Evolutionary conservation across 129 eudicot species (phyloP).

Genomic region (Flaveria brownii): DNA sequence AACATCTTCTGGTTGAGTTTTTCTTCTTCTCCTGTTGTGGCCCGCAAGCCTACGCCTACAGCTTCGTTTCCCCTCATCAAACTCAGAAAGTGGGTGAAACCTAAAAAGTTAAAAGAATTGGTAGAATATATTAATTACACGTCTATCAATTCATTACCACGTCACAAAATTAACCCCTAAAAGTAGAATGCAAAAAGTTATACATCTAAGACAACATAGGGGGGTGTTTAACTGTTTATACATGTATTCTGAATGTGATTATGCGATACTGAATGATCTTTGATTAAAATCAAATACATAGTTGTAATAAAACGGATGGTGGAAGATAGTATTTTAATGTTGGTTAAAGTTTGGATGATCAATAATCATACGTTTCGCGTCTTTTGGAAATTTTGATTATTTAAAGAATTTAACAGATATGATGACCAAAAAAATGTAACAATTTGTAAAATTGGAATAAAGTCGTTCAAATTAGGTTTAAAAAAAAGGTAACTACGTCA

Average conservation of each 20-base stretch:
- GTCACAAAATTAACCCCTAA: neutral
- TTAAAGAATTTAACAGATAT: neutral
- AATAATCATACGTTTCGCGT: neutral
- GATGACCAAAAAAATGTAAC: too few relatives aligned
- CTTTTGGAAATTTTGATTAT: neutral
- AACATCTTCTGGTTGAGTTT: conserved; percentile 83
- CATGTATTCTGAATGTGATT: neutral
- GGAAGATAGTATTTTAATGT: neutral
- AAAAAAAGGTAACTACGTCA: too few relatives aligned
- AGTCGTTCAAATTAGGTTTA: too few relatives aligned
- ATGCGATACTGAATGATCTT: neutral
- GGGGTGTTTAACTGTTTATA: neutral
- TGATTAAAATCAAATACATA: neutral
- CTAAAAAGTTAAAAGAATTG: conserved; percentile 28
- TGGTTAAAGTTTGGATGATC: neutral
- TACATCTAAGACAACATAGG: neutral
- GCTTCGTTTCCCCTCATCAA: conserved; percentile 95
- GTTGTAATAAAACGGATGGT: neutral
- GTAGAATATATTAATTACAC: neutral
- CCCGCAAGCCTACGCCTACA: conserved; percentile 99
- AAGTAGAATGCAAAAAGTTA: neutral
- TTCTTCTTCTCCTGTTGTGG: conserved; percentile 84
- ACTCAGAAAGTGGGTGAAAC: conserved; percentile 91
- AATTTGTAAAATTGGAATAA: too few relatives aligned
- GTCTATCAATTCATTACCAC: neutral